Evolutionary conservation across 805 yeast species (phyloP).

Genomic region (Pichia cabralensis): DNA sequence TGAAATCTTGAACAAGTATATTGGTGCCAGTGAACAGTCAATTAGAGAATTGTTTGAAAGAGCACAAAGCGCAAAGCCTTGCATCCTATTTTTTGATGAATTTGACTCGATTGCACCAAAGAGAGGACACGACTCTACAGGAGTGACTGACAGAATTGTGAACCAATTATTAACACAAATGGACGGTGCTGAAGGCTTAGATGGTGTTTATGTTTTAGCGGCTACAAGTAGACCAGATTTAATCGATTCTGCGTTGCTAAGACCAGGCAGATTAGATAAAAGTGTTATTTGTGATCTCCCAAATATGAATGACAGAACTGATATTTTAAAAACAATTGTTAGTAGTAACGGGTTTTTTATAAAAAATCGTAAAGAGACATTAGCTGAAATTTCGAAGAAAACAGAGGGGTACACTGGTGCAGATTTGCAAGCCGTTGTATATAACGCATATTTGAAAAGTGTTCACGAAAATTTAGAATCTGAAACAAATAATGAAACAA

Average conservation of each 20-base stretch:
- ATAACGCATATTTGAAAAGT: slow-evolving; percentile 84
- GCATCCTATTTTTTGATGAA: slow-evolving; percentile 87
- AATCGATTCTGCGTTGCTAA: slow-evolving; percentile 84
- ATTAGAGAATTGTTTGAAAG: slow-evolving; percentile 88
- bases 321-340: slow-evolving; percentile 54
- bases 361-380: slow-evolving; percentile 32
- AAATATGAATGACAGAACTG: slow-evolving; percentile 52
- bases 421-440: slow-evolving; percentile 84
- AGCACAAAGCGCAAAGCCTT: slow-evolving; percentile 92
- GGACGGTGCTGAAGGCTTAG: slow-evolving; percentile 98
- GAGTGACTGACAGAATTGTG: slow-evolving; percentile 95
- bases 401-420: slow-evolving; percentile 89
- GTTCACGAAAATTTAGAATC: slow-evolving; percentile 57
- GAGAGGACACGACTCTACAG: slow-evolving; percentile 96
- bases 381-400: slow-evolving; percentile 41
- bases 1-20: slow-evolving; percentile 86
- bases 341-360: slow-evolving; percentile 49
- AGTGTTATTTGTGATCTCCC: slow-evolving; percentile 89
- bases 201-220: slow-evolving; percentile 92
- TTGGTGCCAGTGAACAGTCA: slow-evolving; percentile 95
- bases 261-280: slow-evolving; percentile 96
- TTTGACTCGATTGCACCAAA: slow-evolving; percentile 96
- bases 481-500: slow-evolving; percentile 19
- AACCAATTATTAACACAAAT: slow-evolving; percentile 94
- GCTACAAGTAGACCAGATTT: slow-evolving; percentile 95